Conservation (phyloP, 2,329 filamentous ascomycete genomes). For the Cladosporium sp. region DNA sequence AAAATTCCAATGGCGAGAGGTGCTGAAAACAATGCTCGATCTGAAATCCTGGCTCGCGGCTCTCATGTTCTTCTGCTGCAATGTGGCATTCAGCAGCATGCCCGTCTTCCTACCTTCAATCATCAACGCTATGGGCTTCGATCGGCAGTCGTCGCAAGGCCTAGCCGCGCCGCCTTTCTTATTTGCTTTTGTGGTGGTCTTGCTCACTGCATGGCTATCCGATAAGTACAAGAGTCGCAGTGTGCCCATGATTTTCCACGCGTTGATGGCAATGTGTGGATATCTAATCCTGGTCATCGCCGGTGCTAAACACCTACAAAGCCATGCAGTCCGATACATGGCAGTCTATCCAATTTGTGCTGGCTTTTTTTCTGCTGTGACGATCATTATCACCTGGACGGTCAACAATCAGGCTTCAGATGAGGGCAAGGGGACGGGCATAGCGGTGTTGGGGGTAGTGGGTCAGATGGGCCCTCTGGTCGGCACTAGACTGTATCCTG, state of each 20-base stretch:
- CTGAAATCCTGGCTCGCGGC: slow-evolving; percentile 72
- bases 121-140: slow-evolving; percentile 62
- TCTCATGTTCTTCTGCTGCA: slow-evolving; percentile 79
- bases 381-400: slow-evolving; percentile 80
- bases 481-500: slow-evolving; percentile 53
- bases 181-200: slow-evolving; percentile 65
- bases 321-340: slow-evolving; percentile 56
- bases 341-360: slow-evolving; percentile 73
- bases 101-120: slow-evolving; percentile 78
- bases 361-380: slow-evolving; percentile 81
- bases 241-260: slow-evolving; percentile 64
- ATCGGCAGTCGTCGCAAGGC: slow-evolving; percentile 64
- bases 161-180: slow-evolving; percentile 80
- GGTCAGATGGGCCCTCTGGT: slow-evolving; percentile 72
- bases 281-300: slow-evolving; percentile 46
- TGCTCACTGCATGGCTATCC: slow-evolving; percentile 68
- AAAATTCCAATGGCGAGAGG: slow-evolving; percentile 47
- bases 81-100: slow-evolving; percentile 82
- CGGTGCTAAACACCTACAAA: slow-evolving; percentile 28
- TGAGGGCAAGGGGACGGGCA: slow-evolving; percentile 67
- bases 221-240: slow-evolving; percentile 63
- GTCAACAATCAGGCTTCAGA: slow-evolving; percentile 77
- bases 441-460: slow-evolving; percentile 75
- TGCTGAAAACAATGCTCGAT: slow-evolving; percentile 58
- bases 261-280: slow-evolving; percentile 58